Conservation (phyloP, 2,329 filamentous ascomycete genomes). For the Sarocladium strictum region DNA sequence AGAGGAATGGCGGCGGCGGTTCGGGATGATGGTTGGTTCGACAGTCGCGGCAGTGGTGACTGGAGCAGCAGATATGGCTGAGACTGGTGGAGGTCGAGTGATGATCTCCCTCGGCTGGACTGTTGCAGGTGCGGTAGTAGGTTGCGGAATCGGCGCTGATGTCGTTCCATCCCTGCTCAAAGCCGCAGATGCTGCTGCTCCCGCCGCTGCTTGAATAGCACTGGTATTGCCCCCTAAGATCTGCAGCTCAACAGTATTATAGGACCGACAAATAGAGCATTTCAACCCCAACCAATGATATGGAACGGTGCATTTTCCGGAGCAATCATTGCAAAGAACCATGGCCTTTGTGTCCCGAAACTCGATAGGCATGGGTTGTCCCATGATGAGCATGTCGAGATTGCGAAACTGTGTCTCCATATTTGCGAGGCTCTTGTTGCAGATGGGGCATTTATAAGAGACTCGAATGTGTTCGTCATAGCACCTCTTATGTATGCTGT, state of each 20-base stretch:
- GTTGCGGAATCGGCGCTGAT: not conserved
- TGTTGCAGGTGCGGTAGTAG: not conserved
- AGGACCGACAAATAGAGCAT: constrained; percentile 67
- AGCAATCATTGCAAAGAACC: constrained; percentile 92
- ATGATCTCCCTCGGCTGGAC: not conserved
- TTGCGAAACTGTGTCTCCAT: constrained; percentile 96
- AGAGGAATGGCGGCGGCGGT: constrained; percentile 34
- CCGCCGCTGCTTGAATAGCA: not conserved
- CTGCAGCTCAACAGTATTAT: constrained; percentile 62
- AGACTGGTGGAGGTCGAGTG: constrained; percentile 18
- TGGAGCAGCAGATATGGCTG: constrained; percentile 5
- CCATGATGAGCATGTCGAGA: constrained; percentile 77
- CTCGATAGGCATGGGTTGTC: constrained; percentile 86
- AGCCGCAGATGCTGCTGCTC: too few species aligned
- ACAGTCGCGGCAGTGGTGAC: not conserved
- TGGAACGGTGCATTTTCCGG: constrained; percentile 73
- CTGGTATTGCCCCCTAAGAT: constrained; percentile 42
- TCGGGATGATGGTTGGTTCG: constrained; percentile 15
- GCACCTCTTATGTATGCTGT: constrained; percentile 89
- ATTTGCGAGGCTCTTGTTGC: constrained; percentile 92
- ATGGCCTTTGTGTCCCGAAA: constrained; percentile 75
- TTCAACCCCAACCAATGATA: constrained; percentile 96
- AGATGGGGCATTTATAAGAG: constrained; percentile 94
- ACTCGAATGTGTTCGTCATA: constrained; percentile 82
- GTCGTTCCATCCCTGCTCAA: not conserved